Evolutionary conservation across 176 grass and related monocot genomes (phyloP), one percentile per base, ranked within the genome.

Genomic region (Musa schizocarpa): DNA sequence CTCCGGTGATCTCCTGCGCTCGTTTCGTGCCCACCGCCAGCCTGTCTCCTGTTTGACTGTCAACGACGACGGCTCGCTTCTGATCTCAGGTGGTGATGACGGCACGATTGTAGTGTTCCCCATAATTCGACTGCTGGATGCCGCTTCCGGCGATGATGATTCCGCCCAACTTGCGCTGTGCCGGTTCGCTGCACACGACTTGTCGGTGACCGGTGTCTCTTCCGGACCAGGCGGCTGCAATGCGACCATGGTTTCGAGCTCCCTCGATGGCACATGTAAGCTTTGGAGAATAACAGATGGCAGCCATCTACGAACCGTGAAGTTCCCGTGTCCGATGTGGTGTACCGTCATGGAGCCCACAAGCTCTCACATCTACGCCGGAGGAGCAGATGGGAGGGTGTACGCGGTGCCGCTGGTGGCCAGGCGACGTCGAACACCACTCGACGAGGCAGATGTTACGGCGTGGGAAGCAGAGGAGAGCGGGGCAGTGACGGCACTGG

Each of bases 191-290:
- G 54, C 70, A 25, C 74, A 87, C 19, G 26, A 24, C 20, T 63
- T n/a, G 14, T 53, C 78, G 1, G 63, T 77, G 62, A 74, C 74
- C 9, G 9, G 69, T 50, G 29, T 84, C 50, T 19, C 54, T 16
- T 83, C 73, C 34, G 77, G 66, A 9, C 64, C 20, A 4, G 76
- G 85, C 9, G 77, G 77, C 23, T 65, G 81, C 77, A 68, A 67
- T n/a, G 59, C 80, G 26, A 17, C 68, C 1, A 4, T 82, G 13
- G 71, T 73, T 0, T 79, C 76, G 13, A 72, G 76, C 50, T 82
- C 84, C 5, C 25, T 9, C n/a, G 76, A 86, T 50, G 64, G 76
- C 76, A 82, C 85, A 1, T 83, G 77, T 65, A 87, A 83, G 67
- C 12, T 87, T 2, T 81, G 85, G 85, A 77, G 53, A 19, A 52